Base-by-base conservation (phyloP, 2,329 filamentous ascomycete genomes). In the Alternaria dauci region DNA sequence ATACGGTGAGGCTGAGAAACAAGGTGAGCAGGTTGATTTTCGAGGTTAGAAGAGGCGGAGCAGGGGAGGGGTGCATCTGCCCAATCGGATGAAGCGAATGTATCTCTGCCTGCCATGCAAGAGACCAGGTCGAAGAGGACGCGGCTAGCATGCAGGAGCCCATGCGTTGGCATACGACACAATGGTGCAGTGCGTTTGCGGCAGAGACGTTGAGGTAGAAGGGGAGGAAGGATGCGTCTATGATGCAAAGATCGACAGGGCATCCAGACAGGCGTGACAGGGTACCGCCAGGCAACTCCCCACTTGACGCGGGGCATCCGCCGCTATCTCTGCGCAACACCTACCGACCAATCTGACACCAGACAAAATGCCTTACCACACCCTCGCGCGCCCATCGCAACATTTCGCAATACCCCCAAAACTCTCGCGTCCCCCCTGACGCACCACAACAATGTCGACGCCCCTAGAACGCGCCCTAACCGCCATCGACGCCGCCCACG, bases 401-500 rank as follows among this genome's bases (percentile, higher is more conserved):
- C 23, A 48, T 12, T 0, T 20, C 36, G 12, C 43, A 43, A 7
- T 8, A 18, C 6, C 1, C 23, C 26, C 14, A 6, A 8, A 12
- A 12, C 20, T 1, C 30, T n/a, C 26, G 8, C 5, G 51, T 0
- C 47, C 26, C 4, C 26, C 18, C 11, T 46, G 12, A 28, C 38
- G 6, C 50, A 20, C 23, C 14, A 7, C 38, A 8, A 58, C 25
- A 18, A 71, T 72, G 65, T 42, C 68, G 0, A 61, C 65, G 16
- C 66, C 72, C 25, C 80, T 76, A 68, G 63, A 71, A 5, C 69
- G 72, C 42, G 91, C 90, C 26, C 81, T 93, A 41, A 76, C 82
- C 38, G 84, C 88, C 67, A 94, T 96, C 72, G 92, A 95, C 80
- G 84, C 86, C 55, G 92, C 90, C 0, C 91, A 93, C 78, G 80